A percentile compares a stretch with the other conserved stretches of the same genome.
phyloP scores from a whole-genome alignment of 2,329 filamentous ascomycete genomes.

The Pseudogymnoascus sp. region DNA sequence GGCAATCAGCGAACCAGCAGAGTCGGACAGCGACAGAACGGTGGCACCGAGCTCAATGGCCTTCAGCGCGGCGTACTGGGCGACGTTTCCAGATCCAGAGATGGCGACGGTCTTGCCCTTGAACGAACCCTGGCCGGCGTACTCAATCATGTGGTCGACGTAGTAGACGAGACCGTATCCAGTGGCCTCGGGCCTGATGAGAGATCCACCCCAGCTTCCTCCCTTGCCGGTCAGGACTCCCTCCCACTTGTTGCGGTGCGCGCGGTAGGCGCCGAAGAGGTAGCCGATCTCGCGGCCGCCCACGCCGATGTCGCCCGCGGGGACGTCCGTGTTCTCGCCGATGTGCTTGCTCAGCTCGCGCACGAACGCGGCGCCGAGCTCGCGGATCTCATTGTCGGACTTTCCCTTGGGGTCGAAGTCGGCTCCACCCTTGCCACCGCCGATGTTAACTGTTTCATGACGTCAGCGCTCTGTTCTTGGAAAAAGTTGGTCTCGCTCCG shows the following conservation, averaged over 20 bases:
- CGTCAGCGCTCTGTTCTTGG: slow-evolving; percentile 1
- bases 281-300: slow-evolving; percentile 87
- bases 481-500: not conserved
- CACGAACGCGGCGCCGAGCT: slow-evolving; percentile 97
- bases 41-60: slow-evolving; percentile 90
- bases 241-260: slow-evolving; percentile 84
- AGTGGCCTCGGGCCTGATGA: slow-evolving; percentile 95
- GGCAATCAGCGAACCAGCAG: slow-evolving; percentile 75
- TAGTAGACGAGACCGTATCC: slow-evolving; percentile 97
- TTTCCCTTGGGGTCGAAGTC: slow-evolving; percentile 99
- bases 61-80: slow-evolving; percentile 95
- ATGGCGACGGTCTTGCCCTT: slow-evolving; percentile 89
- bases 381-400: slow-evolving; percentile 92
- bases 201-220: slow-evolving; percentile 79
- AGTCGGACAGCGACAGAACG: slow-evolving; percentile 90
- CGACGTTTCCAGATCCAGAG: slow-evolving; percentile 95
- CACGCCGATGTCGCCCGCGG: slow-evolving; percentile 95
- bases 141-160: slow-evolving; percentile 89
- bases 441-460: slow-evolving; percentile 68
- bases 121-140: slow-evolving; percentile 81
- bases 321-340: slow-evolving; percentile 90
- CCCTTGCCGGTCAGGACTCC: slow-evolving; percentile 97
- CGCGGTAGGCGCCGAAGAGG: slow-evolving; percentile 91
- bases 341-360: slow-evolving; percentile 92
- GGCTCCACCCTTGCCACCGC: slow-evolving; percentile 93